phyloP scores from a whole-genome alignment of 192 early-diverging fungal species.

The Entophlyctis helioformis region DNA sequence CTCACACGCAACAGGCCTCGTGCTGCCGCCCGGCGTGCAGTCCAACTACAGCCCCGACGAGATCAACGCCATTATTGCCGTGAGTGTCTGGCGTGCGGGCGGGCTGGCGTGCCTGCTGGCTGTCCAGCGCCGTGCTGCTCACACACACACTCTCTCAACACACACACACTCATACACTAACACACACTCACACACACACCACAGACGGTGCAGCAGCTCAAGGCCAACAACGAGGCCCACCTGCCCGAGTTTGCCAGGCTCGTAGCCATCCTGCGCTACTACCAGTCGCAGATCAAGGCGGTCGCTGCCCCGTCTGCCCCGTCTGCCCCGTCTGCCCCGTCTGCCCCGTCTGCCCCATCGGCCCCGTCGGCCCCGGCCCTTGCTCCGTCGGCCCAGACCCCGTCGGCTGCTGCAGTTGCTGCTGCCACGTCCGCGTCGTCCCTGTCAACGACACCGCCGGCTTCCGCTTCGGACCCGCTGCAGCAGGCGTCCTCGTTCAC shows the following conservation, averaged over 20 bases:
- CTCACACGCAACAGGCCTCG: no score
- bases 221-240: slow-evolving; percentile 68
- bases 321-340: slow-evolving; percentile 23
- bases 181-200: slow-evolving; percentile 13
- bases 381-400: not conserved
- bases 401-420: not conserved
- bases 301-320: slow-evolving; percentile 10
- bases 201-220: slow-evolving; percentile 43
- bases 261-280: slow-evolving; percentile 41
- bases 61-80: no score
- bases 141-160: no score
- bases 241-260: slow-evolving; percentile 63
- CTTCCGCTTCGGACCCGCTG: no score
- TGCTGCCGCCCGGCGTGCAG: no score
- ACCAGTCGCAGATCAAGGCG: slow-evolving; percentile 11
- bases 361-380: not conserved
- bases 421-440: not conserved
- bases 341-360: not conserved
- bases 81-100: no score
- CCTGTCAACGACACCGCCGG: not conserved
- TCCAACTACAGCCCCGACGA: no score
- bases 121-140: no score
- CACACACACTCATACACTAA: no score
- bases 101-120: no score
- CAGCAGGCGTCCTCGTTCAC: no score